These are phyloP conservation scores for Coemansia sp. DNA, from an alignment of 192 early-diverging fungal species.

Conservation along the genomic window DNA sequence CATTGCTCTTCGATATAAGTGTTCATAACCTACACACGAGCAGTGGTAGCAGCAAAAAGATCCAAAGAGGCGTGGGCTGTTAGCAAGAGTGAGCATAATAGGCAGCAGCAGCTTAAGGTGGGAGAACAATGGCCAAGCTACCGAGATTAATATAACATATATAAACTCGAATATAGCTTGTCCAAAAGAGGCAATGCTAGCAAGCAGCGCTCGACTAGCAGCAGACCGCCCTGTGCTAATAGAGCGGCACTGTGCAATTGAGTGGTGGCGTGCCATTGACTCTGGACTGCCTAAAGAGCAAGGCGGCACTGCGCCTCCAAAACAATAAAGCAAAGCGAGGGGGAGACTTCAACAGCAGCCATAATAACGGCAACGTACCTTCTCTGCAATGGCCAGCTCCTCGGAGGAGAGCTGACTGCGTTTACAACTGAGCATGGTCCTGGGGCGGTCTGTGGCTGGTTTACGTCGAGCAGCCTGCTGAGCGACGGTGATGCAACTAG, in stretches of 20 bases:
- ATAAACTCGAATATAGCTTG: background rate
- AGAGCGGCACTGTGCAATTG: background rate
- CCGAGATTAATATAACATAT: slow-evolving; percentile 3
- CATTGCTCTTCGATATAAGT: slow-evolving; percentile 36
- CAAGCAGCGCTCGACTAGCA: background rate
- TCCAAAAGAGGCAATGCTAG: background rate
- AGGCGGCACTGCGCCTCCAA: background rate
- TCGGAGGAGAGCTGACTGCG: slow-evolving; percentile 51
- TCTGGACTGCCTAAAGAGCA: background rate
- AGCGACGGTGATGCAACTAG: background rate
- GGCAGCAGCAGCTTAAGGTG: background rate
- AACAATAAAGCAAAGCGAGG: background rate
- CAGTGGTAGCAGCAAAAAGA: background rate
- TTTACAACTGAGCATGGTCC: slow-evolving; percentile 45
- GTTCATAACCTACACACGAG: slow-evolving; percentile 35
- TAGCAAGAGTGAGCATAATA: background rate
- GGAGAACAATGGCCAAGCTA: background rate
- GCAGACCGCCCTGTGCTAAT: background rate
- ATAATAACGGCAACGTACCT: slow-evolving; percentile 21
- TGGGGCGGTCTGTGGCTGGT: background rate
- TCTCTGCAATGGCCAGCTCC: slow-evolving; percentile 61
- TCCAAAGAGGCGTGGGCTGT: slow-evolving; percentile 9
- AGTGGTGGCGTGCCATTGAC: slow-evolving; percentile 2
- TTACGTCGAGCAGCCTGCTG: slow-evolving; percentile 3
- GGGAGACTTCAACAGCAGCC: slow-evolving; percentile 3